These are phyloP conservation scores for Zanthoxylum bungeanum DNA, from an alignment of 345 rosid species.

Conservation along the genomic window DNA sequence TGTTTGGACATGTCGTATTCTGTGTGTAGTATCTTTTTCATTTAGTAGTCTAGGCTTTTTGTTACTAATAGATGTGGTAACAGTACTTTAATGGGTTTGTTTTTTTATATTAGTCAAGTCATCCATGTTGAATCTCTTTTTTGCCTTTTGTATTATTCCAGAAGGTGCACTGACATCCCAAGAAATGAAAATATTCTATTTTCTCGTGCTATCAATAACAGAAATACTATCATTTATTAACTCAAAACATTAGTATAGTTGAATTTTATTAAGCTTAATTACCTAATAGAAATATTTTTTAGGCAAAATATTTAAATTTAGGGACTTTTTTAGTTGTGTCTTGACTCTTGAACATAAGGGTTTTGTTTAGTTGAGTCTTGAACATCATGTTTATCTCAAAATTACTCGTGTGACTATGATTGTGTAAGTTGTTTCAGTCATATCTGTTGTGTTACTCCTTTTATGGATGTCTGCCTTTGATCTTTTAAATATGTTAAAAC, in stretches of 20 bases:
- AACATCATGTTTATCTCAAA: neutral
- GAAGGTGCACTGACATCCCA: too few species aligned
- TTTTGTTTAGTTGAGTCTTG: neutral
- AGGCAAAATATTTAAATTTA: too few species aligned
- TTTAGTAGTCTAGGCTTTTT: neutral
- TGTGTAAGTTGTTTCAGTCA: neutral
- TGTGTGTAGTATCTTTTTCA: neutral
- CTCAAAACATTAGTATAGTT: neutral
- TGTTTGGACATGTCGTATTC: neutral
- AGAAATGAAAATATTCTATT: neutral
- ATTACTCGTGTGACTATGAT: neutral
- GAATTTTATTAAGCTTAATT: neutral
- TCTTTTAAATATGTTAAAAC: slow-evolving; percentile 4
- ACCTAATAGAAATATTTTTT: neutral
- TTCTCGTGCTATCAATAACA: neutral
- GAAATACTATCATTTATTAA: neutral
- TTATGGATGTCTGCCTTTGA: neutral
- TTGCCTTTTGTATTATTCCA: too few species aligned
- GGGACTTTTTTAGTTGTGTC: too few species aligned
- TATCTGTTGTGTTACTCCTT: neutral
- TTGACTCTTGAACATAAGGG: too few species aligned
- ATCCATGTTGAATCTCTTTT: too few species aligned
- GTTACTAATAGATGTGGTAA: too few species aligned
- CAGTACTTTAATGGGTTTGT: too few species aligned
- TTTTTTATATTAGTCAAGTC: too few species aligned